Percentiles rank a stretch among this genome's conserved stretches.
Evolutionary conservation across 371 early-diverging fungal genomes (phyloP).

Genomic region (Syncephalastrum racemosum): DNA sequence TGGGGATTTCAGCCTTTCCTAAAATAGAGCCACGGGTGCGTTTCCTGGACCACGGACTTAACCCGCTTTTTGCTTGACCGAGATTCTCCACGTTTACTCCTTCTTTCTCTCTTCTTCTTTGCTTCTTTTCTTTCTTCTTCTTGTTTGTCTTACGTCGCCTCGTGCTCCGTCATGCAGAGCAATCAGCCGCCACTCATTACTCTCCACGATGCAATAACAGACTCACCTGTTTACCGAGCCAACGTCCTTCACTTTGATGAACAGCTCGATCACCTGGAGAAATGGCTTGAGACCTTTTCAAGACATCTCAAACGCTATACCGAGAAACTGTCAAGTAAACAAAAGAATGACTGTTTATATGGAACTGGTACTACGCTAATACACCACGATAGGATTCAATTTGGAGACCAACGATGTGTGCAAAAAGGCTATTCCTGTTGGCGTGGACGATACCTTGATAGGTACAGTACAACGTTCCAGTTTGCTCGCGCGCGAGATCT

Average conservation of each 20-base stretch:
- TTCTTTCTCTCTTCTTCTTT: constrained; percentile 3
- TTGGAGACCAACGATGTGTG: constrained; percentile 23
- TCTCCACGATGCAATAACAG: constrained; percentile 65
- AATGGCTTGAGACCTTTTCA: constrained; percentile 61
- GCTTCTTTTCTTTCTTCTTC: not conserved
- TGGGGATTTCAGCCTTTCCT: too few relatives aligned
- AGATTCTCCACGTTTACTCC: not conserved
- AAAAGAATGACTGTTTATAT: too few relatives aligned
- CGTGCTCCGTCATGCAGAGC: not conserved
- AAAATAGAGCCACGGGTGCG: too few relatives aligned
- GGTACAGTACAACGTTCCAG: constrained; percentile 22
- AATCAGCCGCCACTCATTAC: constrained; percentile 39
- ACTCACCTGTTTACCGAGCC: constrained; percentile 71
- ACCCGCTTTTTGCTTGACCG: too few relatives aligned
- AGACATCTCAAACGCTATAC: constrained; percentile 44
- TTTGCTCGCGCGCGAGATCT: not conserved
- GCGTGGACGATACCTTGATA: constrained; percentile 39
- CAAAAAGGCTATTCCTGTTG: constrained; percentile 23
- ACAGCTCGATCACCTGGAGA: constrained; percentile 64
- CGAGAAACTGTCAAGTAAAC: constrained; percentile 50
- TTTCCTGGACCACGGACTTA: too few relatives aligned
- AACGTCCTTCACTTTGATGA: constrained; percentile 64
- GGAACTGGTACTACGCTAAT: too few relatives aligned
- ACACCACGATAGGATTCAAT: constrained; percentile 17
- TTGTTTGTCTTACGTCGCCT: not conserved